Conservation (phyloP, 2,329 filamentous ascomycete species). For the Domatiomyces globalis region DNA sequence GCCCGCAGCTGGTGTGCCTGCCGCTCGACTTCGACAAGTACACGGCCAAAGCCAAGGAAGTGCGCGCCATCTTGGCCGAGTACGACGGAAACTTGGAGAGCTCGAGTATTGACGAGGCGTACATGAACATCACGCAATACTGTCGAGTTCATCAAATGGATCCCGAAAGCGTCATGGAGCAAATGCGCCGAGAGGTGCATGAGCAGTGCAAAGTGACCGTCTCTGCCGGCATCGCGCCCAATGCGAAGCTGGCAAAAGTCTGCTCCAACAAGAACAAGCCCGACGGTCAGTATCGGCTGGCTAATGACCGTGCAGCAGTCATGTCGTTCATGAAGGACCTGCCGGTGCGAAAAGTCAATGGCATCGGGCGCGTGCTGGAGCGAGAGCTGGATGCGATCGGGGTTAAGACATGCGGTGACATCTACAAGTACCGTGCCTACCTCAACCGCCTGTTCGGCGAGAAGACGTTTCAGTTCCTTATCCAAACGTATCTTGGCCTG, state of each 20-base stretch:
- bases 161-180: conserved; percentile 59
- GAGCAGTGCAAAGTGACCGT: conserved; percentile 71
- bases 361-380: conserved; percentile 86
- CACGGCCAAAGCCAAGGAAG: conserved; percentile 72
- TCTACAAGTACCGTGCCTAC: conserved; percentile 61
- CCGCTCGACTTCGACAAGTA: conserved; percentile 87
- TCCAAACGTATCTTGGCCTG: conserved; percentile 71
- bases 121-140: conserved; percentile 85
- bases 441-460: conserved; percentile 72
- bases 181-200: conserved; percentile 64
- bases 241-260: conserved; percentile 88
- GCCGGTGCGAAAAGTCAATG: conserved; percentile 82
- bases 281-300: conserved; percentile 73
- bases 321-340: conserved; percentile 75
- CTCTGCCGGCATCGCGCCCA: conserved; percentile 86
- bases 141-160: conserved; percentile 53
- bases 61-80: conserved; percentile 64
- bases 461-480: conserved; percentile 76
- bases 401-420: conserved; percentile 75
- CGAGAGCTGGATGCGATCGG: conserved; percentile 78
- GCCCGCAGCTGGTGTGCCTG: conserved; percentile 68
- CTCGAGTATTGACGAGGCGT: conserved; percentile 91
- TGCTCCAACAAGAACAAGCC: conserved; percentile 93
- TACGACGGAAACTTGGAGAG: conserved; percentile 89
- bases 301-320: conserved; percentile 57